These are phyloP conservation scores for Chaetomium sp. DNA, from an alignment of 2,329 filamentous ascomycete genomes.

Conservation along the genomic window DNA sequence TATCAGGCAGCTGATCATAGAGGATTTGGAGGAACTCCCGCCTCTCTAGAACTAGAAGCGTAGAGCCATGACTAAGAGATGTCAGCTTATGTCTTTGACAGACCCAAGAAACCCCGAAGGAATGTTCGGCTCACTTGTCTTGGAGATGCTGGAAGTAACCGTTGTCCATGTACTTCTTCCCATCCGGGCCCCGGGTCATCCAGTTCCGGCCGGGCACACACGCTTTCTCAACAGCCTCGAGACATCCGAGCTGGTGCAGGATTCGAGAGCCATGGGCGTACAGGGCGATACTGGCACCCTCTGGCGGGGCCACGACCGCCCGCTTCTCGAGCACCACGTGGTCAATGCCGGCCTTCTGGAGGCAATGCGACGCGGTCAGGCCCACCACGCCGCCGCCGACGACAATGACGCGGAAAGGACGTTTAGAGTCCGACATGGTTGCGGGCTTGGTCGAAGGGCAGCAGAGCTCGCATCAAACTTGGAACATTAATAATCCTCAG, in stretches of 20 bases:
- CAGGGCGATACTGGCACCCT: background rate
- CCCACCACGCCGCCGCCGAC: conserved; percentile 1
- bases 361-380: background rate
- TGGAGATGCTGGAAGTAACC: background rate
- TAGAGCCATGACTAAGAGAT: background rate
- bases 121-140: background rate
- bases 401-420: conserved; percentile 6
- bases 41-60: background rate
- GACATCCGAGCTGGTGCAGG: background rate
- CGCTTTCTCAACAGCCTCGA: background rate
- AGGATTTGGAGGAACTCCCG: background rate
- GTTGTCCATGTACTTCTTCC: background rate
- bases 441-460: background rate
- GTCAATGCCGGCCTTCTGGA: conserved; percentile 6
- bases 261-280: background rate
- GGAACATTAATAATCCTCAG: background rate
- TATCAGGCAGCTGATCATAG: conserved; percentile 1
- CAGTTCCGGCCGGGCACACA: background rate
- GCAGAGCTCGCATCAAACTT: background rate
- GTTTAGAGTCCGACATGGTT: background rate
- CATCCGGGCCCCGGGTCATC: background rate
- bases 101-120: too few relatives aligned
- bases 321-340: conserved; percentile 5
- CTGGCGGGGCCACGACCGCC: background rate
- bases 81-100: background rate